These are phyloP conservation scores for Pseudomonodictys pantanalensis DNA, from an alignment of 495 filamentous ascomycete genomes.

Conservation along the genomic window DNA sequence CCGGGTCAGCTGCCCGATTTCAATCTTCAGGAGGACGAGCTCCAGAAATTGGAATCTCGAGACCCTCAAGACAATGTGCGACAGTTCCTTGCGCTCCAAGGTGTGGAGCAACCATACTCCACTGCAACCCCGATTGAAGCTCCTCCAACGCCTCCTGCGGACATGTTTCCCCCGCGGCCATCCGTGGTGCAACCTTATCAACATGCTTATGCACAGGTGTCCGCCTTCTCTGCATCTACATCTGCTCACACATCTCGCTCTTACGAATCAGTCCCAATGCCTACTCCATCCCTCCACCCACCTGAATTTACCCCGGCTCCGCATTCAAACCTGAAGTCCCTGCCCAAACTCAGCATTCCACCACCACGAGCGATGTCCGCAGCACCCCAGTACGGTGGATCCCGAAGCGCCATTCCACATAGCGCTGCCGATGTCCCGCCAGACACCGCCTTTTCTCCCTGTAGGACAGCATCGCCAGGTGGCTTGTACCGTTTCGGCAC, in stretches of 20 bases:
- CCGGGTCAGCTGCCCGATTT: slow-evolving; percentile 59
- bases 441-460: slow-evolving; percentile 37
- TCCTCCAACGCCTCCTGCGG: slow-evolving; percentile 36
- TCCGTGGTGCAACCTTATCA: slow-evolving; percentile 14
- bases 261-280: slow-evolving; percentile 19
- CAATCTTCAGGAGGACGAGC: slow-evolving; percentile 65
- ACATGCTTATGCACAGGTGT: slow-evolving; percentile 12
- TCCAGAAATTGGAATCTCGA: slow-evolving; percentile 61
- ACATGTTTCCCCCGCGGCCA: slow-evolving; percentile 42
- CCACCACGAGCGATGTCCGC: slow-evolving; percentile 36
- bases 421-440: slow-evolving; percentile 20
- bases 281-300: slow-evolving; percentile 22
- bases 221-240: slow-evolving; percentile 25
- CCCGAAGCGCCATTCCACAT: slow-evolving; percentile 17
- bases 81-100: slow-evolving; percentile 80
- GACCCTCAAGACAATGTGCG: slow-evolving; percentile 91
- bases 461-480: slow-evolving; percentile 44
- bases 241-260: slow-evolving; percentile 24
- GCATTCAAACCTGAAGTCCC: slow-evolving; percentile 36
- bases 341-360: slow-evolving; percentile 43
- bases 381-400: slow-evolving; percentile 19
- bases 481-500: slow-evolving; percentile 68
- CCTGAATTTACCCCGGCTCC: slow-evolving; percentile 33
- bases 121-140: slow-evolving; percentile 39
- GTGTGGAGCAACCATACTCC: slow-evolving; percentile 48